phyloP scores from a whole-genome alignment of 2,329 filamentous ascomycete species.

The Tolypocladium tundrense region DNA sequence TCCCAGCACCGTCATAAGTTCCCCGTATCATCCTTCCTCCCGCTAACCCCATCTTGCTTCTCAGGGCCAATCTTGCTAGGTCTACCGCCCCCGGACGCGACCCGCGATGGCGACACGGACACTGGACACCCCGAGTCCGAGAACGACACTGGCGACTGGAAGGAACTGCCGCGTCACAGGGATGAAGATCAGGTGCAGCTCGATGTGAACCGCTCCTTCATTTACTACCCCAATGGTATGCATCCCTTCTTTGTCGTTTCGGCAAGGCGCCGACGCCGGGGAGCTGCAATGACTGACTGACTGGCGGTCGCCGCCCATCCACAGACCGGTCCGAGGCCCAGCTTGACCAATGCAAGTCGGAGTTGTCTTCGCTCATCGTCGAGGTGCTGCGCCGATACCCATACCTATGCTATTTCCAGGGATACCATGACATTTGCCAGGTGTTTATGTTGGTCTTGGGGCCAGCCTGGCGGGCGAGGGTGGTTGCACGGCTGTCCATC shows the following conservation, averaged over 20 bases:
- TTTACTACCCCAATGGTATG: slow-evolving; percentile 81
- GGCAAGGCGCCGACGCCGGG: not conserved
- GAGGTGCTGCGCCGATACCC: slow-evolving; percentile 72
- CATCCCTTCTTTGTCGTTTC: not conserved
- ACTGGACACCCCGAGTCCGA: not conserved
- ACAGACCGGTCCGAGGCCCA: slow-evolving; percentile 59
- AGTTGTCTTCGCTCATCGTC: slow-evolving; percentile 72
- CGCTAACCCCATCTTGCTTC: slow-evolving; percentile 4
- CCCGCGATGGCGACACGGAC: slow-evolving; percentile 8
- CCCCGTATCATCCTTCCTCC: slow-evolving; percentile 3
- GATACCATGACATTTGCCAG: slow-evolving; percentile 97
- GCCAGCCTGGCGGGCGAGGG: slow-evolving; percentile 44
- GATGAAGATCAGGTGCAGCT: slow-evolving; percentile 89
- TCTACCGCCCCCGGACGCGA: slow-evolving; percentile 2
- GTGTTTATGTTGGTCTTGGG: slow-evolving; percentile 83
- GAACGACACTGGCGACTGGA: slow-evolving; percentile 33
- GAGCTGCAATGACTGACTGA: not conserved
- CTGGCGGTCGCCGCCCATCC: not conserved
- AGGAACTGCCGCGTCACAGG: slow-evolving; percentile 58
- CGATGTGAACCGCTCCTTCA: slow-evolving; percentile 92
- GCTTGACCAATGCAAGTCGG: slow-evolving; percentile 58
- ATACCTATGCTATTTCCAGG: slow-evolving; percentile 90
- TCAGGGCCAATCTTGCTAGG: slow-evolving; percentile 55
- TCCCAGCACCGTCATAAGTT: not conserved
- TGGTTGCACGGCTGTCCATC: slow-evolving; percentile 72